Evolutionary conservation across 352 stramenopile species (phyloP), one percentile per base, ranked within the genome.

Genomic region (Globisporangium paddicum): DNA sequence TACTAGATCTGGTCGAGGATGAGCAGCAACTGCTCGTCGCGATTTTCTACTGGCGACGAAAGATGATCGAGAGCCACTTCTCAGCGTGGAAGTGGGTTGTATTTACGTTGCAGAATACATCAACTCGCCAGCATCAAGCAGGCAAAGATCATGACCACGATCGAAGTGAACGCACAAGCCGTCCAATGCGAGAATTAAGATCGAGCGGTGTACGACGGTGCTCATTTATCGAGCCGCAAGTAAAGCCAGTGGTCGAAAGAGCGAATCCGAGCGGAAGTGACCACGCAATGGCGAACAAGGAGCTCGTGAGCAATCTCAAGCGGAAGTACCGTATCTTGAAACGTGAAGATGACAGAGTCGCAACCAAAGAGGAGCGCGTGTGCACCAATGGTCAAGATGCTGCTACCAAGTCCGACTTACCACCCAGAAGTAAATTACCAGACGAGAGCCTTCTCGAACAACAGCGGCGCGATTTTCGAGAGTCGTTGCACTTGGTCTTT

Each of bases 21-120:
- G 62, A 83, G 25, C 66, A 77, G 47, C 64, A 73, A n/a, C 53
- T 77, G 23, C 67, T 82, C 18, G 65, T 70, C 42, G 73, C 73
- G 8, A 63, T 83, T 32, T 73, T 75, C 54, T 79, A 69, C 52
- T 83, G 73, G 73, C 68, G 71, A 28, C 64, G 58, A 19, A 77
- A 78, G 34, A 59, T 72, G 34, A 55, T 79, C n/a, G 61, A 69
- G 55, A 37, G 58, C 16, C 58, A 83, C 28, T 83, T 83, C 35
- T 64, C 50, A 0, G 67, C 69, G 11, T 83, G 73, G 73, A 83
- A 78, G 37, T 67, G 62, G 49, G 57, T 75, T 2, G 37, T 55
- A 5, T 54, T 53, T 35, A 21, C 45, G 4, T 18, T 38, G 19
- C 19, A 44, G 28, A 40, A 35, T 11, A 51, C 25, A 5, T 14